A percentile compares a stretch with the other conserved stretches of the same genome.
These are phyloP conservation scores for Capronia epimyces DNA, from an alignment of 2,329 filamentous ascomycete species.

Conservation along the genomic window DNA sequence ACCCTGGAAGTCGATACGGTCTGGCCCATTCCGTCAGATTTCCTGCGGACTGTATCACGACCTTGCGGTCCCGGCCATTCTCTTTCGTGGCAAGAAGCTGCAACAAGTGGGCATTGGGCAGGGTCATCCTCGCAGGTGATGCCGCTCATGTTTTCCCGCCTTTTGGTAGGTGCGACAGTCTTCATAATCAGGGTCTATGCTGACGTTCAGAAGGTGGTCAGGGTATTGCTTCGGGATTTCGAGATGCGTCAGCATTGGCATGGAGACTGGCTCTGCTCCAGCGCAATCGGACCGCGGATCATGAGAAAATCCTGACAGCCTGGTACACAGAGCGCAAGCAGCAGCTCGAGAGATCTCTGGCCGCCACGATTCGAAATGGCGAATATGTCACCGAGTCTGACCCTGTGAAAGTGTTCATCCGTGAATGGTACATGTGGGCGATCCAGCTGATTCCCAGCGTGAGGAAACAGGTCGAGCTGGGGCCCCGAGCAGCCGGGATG, in stretches of 20 bases:
- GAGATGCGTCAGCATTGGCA: slow-evolving; percentile 36
- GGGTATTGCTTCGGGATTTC: slow-evolving; percentile 40
- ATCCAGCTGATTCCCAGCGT: slow-evolving; percentile 33
- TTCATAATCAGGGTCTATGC: background rate
- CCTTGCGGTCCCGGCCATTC: slow-evolving; percentile 29
- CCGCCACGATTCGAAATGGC: slow-evolving; percentile 35
- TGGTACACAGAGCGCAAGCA: slow-evolving; percentile 39
- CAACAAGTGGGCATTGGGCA: slow-evolving; percentile 28
- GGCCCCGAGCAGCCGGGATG: slow-evolving; percentile 32
- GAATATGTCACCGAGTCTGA: slow-evolving; percentile 33
- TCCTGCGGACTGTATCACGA: slow-evolving; percentile 30
- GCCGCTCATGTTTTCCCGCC: slow-evolving; percentile 32
- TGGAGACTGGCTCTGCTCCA: slow-evolving; percentile 37
- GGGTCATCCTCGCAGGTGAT: slow-evolving; percentile 29
- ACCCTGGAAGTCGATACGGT: slow-evolving; percentile 30
- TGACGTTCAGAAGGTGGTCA: slow-evolving; percentile 32
- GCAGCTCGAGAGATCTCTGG: slow-evolving; percentile 35
- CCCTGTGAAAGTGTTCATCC: slow-evolving; percentile 32
- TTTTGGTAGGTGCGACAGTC: slow-evolving; percentile 22
- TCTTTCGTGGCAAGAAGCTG: slow-evolving; percentile 28
- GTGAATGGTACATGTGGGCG: slow-evolving; percentile 34
- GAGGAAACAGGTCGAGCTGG: slow-evolving; percentile 32
- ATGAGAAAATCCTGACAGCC: slow-evolving; percentile 30
- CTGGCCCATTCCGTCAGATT: slow-evolving; percentile 20
- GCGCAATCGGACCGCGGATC: slow-evolving; percentile 20